Evolutionary conservation across 2,329 filamentous ascomycete species (phyloP).

Genomic region (Zasmidium citrigriseum): DNA sequence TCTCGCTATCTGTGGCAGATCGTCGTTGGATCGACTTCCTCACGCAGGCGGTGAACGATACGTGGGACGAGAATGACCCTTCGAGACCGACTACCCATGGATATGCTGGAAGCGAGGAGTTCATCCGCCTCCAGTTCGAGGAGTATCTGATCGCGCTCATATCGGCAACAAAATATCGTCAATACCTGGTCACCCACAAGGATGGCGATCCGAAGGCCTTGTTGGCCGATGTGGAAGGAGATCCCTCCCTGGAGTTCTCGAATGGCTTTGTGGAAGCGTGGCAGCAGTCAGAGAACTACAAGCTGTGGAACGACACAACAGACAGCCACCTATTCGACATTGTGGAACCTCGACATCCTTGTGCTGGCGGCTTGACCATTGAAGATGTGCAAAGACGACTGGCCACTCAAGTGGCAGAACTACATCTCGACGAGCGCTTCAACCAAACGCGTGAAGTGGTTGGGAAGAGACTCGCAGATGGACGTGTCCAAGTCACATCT

Average conservation of each 20-base stretch:
- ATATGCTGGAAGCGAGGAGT: slow-evolving; percentile 94
- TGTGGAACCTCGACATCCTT: slow-evolving; percentile 89
- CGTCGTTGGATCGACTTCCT: slow-evolving; percentile 96
- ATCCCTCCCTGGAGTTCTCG: slow-evolving; percentile 82
- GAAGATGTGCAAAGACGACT: slow-evolving; percentile 92
- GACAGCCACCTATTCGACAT: slow-evolving; percentile 93
- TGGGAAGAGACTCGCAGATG: slow-evolving; percentile 84
- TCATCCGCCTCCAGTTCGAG: slow-evolving; percentile 95
- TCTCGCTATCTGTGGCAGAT: slow-evolving; percentile 81
- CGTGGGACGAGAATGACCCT: slow-evolving; percentile 92
- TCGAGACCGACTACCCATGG: slow-evolving; percentile 89
- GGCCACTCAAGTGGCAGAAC: slow-evolving; percentile 86
- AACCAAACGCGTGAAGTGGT: slow-evolving; percentile 80
- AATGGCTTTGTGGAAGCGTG: slow-evolving; percentile 84
- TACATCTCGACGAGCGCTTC: slow-evolving; percentile 89
- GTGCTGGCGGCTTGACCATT: slow-evolving; percentile 86
- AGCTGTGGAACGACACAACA: slow-evolving; percentile 72
- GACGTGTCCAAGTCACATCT: slow-evolving; percentile 82
- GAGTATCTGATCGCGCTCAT: slow-evolving; percentile 91
- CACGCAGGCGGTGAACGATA: slow-evolving; percentile 89
- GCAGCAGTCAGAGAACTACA: slow-evolving; percentile 86
- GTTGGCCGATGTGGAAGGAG: slow-evolving; percentile 69
- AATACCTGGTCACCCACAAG: slow-evolving; percentile 46
- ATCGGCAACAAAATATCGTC: slow-evolving; percentile 84
- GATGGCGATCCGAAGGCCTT: slow-evolving; percentile 58